Evolutionary conservation across 768 basidiomycete species (phyloP).

Genomic region (Auricularia heimuer): DNA sequence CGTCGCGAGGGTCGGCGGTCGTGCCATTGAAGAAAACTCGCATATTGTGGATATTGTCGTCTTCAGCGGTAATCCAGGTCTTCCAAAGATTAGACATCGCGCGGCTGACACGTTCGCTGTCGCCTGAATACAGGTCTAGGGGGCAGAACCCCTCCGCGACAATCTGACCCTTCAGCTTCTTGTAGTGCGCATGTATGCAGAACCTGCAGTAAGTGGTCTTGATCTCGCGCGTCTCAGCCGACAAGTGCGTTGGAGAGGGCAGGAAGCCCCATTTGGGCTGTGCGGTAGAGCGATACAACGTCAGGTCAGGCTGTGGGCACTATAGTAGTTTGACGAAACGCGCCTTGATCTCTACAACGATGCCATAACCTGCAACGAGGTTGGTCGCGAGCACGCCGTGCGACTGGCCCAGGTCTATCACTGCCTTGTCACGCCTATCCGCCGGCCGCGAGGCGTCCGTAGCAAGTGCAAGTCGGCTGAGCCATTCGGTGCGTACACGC

Average conservation of each 20-base stretch:
- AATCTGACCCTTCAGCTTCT: slow-evolving; percentile 27
- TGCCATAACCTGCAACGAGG: slow-evolving; percentile 51
- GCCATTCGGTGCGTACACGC: slow-evolving; percentile 41
- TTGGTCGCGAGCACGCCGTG: slow-evolving; percentile 74
- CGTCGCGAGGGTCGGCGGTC: slow-evolving; percentile 46
- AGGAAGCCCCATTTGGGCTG: slow-evolving; percentile 98
- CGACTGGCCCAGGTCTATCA: slow-evolving; percentile 42
- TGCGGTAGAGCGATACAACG: not conserved
- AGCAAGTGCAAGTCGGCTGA: slow-evolving; percentile 38
- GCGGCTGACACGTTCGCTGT: slow-evolving; percentile 44
- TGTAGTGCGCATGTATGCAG: slow-evolving; percentile 74
- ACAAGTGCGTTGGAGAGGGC: slow-evolving; percentile 52
- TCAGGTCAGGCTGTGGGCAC: not conserved
- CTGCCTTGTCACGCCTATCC: slow-evolving; percentile 43
- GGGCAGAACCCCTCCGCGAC: slow-evolving; percentile 61
- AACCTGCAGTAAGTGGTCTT: slow-evolving; percentile 79
- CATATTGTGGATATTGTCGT: slow-evolving; percentile 70
- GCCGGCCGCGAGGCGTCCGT: slow-evolving; percentile 46
- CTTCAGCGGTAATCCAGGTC: slow-evolving; percentile 48
- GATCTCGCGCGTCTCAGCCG: slow-evolving; percentile 40
- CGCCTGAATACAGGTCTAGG: slow-evolving; percentile 77
- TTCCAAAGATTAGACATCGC: slow-evolving; percentile 68
- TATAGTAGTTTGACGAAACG: slow-evolving; percentile 5
- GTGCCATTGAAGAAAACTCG: slow-evolving; percentile 66
- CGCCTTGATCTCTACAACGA: slow-evolving; percentile 88